Base-by-base conservation (phyloP, 371 early-diverging fungal genomes). In the Rhizopus sp. region DNA sequence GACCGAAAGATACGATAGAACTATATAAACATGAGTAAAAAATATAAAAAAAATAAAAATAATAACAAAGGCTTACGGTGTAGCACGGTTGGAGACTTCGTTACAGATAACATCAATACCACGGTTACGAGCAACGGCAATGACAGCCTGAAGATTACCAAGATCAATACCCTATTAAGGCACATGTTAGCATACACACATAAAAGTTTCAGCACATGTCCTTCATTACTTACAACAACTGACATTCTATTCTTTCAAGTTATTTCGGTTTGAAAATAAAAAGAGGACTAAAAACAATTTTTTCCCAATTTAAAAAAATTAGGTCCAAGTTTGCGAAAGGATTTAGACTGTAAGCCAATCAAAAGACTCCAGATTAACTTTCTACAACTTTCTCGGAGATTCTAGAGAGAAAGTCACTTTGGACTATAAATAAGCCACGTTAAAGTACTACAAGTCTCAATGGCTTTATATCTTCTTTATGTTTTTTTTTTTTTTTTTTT, bases 101-200 rank as follows among this genome's bases (percentile, higher is more conserved):
- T 98, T 98, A 75, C 86, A 84, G 67, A 98, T 90, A 62, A 98
- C 94, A 75, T 98, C 98, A 69, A 98, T 95, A 72, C 97, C 97
- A 68, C 97, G 89, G 84, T 97, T 97, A 72, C 98, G 83, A 45
- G 97, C 98, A 46, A 97, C 96, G 56, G 98, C 96, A 62, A 98
- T 93, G 62, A 94, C 89, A 62, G 96, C 89, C 73, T 95, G 91
- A 66, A 95, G 81, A 81, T 91, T 96, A 62, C 98, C 98, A 76
- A 98, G 86, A 84, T 98, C 98, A 81, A 98, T 89, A 75, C 98
- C 98, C 77, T 77, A 57, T 31, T 37, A 13, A 41, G 8, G 50
- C 1, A 52, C 23, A 41, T 9, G 17, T 38, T 39, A 41, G 45
- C 3, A 12, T 38, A 15, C 7, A 57, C n/a, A 44, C 32, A 35